These are phyloP conservation scores for Lagenidium giganteum DNA, from an alignment of 352 stramenopile genomes.

Conservation along the genomic window DNA sequence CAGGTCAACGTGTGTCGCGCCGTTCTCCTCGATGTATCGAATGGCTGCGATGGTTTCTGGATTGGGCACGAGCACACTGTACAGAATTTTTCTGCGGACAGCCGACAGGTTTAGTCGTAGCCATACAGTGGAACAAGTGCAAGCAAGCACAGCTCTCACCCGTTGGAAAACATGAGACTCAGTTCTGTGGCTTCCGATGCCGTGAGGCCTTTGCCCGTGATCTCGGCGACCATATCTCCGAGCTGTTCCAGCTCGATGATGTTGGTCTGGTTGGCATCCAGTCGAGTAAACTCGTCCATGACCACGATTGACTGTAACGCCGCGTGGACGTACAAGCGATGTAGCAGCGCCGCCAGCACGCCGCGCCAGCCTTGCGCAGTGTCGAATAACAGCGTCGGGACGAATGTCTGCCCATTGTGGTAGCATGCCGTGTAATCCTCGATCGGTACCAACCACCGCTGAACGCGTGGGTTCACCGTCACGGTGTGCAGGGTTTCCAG, in stretches of 20 bases:
- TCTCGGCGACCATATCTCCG: slow-evolving; percentile 4
- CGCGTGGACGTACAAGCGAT: slow-evolving; percentile 26
- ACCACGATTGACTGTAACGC: slow-evolving; percentile 14
- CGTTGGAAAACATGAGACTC: too few species aligned
- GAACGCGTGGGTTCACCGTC: neutral
- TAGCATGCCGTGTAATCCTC: slow-evolving; percentile 18
- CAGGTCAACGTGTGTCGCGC: too few species aligned
- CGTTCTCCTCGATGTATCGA: slow-evolving; percentile 2
- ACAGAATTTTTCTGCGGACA: slow-evolving; percentile 4
- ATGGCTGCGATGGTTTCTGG: slow-evolving; percentile 4
- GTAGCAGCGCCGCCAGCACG: slow-evolving; percentile 29
- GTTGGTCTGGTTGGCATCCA: slow-evolving; percentile 11
- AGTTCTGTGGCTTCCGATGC: too few species aligned
- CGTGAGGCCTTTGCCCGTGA: too few species aligned
- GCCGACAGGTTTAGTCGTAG: too few species aligned
- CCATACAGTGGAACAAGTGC: too few species aligned
- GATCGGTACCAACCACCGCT: too few species aligned
- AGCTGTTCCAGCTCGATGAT: slow-evolving; percentile 19
- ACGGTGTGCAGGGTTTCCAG: slow-evolving; percentile 29
- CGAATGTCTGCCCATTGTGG: slow-evolving; percentile 8
- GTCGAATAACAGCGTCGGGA: slow-evolving; percentile 25
- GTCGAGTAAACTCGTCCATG: slow-evolving; percentile 16
- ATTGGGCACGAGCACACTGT: slow-evolving; percentile 9
- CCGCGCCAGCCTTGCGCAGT: slow-evolving; percentile 31
- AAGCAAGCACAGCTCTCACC: too few species aligned